Conservation (phyloP, 2,329 filamentous ascomycete species). For the Colletotrichum cereale region DNA sequence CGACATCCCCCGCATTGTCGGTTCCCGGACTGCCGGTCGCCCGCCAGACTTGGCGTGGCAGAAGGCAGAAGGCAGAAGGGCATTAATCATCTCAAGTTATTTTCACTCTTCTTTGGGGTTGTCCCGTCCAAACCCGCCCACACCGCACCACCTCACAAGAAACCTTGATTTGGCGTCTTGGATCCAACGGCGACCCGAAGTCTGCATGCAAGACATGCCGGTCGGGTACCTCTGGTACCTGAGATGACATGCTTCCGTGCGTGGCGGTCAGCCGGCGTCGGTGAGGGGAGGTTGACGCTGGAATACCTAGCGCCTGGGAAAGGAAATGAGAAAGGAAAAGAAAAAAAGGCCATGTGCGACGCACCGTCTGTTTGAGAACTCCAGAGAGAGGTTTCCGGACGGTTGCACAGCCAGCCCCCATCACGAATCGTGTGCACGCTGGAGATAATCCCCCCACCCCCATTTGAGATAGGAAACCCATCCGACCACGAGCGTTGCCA, state of each 20-base stretch:
- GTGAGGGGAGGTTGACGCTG: background rate
- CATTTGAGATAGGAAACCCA: background rate
- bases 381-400: background rate
- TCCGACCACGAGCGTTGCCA: background rate
- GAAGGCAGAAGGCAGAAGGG: no score
- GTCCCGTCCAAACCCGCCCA: background rate
- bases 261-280: background rate
- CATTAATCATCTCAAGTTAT: constrained; percentile 29
- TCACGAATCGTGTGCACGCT: background rate
- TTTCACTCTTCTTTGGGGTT: background rate
- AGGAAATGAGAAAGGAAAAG: background rate
- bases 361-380: background rate
- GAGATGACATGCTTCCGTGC: background rate
- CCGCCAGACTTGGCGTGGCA: background rate
- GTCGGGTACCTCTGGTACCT: background rate
- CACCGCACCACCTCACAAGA: background rate
- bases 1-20: constrained; percentile 2
- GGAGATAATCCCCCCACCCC: constrained; percentile 13
- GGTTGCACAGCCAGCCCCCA: constrained; percentile 7
- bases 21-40: constrained; percentile 17
- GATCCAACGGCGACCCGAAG: background rate
- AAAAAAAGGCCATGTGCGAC: background rate
- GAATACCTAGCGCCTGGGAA: background rate
- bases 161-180: constrained; percentile 1
- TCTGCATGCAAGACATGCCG: background rate